Base-by-base conservation (phyloP, 148 eudicot genomes). In the Rheum nobile region DNA sequence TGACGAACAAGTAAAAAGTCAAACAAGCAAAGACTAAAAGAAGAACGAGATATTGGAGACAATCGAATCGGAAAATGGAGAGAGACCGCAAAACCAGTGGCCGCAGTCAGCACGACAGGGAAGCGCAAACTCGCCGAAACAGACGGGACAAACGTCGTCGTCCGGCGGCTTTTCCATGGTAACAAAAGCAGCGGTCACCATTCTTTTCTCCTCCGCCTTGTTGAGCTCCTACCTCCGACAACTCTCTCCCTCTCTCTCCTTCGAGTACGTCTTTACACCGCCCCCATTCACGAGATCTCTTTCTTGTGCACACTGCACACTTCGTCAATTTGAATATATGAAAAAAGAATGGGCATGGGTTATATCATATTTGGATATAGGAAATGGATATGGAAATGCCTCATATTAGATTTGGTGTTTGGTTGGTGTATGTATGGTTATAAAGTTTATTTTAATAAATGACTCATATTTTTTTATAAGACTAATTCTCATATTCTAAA, bases 11-110 rank as follows among this genome's bases (percentile, higher is more conserved):
- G 7, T 13, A 46, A 46, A 43, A 43, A 12, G 13, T 43, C 12
- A 43, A 13, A 43, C 8, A 12, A 8, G 14, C 13, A 1, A 43
- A 43, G 11, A 10, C 2, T 13, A 43, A 43, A 43, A 43, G 47
- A 43, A 8, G 47, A 43, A 46, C 3, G 14, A 46, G 16, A 46
- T 12, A 46, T 2, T 1, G 16, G 50, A 4, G 50, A 46, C n/a
- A 12, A 2, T 14, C 3, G 13, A 46, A 46, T 0, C 16, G 4
- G 50, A 46, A 46, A 46, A 46, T 46, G 67, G 67, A 59, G 32
- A 59, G 31, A 22, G 28, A 59, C 67, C 29, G 67, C 67, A 59
- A 59, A 59, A 59, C 67, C 67, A 59, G 67, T 59, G 67, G 67
- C 32, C 67, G 67, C 67, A 59, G 12, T 59, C 29, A 59, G 67